Percentiles rank a stretch among this genome's conserved stretches.
These are phyloP conservation scores for Schizophyllum amplum DNA, from an alignment of 1,284 basidiomycete species.

Conservation along the genomic window DNA sequence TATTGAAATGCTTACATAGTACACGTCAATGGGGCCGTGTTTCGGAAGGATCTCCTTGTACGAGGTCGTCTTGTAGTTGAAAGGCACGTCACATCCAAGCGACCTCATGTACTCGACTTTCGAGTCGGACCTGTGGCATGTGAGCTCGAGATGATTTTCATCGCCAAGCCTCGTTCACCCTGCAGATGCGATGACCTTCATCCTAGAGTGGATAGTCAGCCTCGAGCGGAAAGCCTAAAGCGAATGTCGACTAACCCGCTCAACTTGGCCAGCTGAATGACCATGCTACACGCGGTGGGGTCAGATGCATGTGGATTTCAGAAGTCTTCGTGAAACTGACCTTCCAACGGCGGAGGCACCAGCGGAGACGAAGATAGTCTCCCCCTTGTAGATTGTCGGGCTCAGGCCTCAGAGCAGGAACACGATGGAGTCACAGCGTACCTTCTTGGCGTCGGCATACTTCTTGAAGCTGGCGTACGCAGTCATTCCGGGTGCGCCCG, in stretches of 20 bases:
- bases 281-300: neutral
- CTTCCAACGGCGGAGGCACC: conserved; percentile 10
- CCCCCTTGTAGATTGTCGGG: neutral
- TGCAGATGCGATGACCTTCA: conserved; percentile 12
- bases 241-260: conserved; percentile 1
- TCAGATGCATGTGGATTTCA: too few species aligned
- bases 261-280: conserved; percentile 10
- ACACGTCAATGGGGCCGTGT: conserved; percentile 4
- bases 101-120: conserved; percentile 13
- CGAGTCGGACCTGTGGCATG: neutral
- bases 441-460: conserved; percentile 12
- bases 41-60: neutral
- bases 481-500: conserved; percentile 19
- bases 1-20: neutral
- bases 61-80: conserved; percentile 10
- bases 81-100: conserved; percentile 9
- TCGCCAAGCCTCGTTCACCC: neutral
- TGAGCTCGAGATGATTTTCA: neutral
- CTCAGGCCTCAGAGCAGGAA: neutral
- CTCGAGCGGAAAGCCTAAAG: neutral
- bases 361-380: conserved; percentile 8
- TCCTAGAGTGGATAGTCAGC: neutral
- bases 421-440: neutral
- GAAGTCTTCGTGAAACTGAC: neutral
- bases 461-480: conserved; percentile 16